Percentiles rank a stretch among this genome's conserved stretches.
Evolutionary conservation across 148 eudicot species (phyloP).

Genomic region (Rhododendron ovatum): DNA sequence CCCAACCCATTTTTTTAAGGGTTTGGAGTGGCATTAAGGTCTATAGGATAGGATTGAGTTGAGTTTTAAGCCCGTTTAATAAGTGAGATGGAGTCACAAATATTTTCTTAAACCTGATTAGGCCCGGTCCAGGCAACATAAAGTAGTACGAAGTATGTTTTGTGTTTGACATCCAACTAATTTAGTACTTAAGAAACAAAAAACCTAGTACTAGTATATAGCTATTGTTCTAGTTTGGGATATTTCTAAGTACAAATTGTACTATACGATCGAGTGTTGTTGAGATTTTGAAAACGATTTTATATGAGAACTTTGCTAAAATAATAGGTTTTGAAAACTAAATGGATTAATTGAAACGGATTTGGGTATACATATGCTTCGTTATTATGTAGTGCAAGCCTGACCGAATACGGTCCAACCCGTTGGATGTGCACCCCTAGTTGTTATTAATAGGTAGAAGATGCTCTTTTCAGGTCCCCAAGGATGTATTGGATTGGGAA

Average conservation of each 20-base stretch:
- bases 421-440: neutral
- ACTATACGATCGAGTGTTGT: neutral
- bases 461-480: neutral
- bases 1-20: neutral
- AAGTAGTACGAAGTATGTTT: neutral
- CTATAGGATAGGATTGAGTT: neutral
- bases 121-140: neutral
- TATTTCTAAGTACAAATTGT: neutral
- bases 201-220: neutral
- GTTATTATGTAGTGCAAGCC: too few species aligned
- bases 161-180: neutral
- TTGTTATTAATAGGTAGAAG: neutral
- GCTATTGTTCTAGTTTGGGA: neutral
- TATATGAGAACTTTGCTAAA: neutral
- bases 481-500: neutral
- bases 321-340: neutral
- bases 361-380: neutral
- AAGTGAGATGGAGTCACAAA: neutral
- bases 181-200: neutral
- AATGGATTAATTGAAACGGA: neutral
- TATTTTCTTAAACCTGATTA: neutral
- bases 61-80: neutral
- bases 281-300: too few species aligned
- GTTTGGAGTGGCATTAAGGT: neutral
- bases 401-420: neutral